These are phyloP conservation scores for Fonsecaea nubica DNA, from an alignment of 2,329 filamentous ascomycete genomes.

Conservation along the genomic window DNA sequence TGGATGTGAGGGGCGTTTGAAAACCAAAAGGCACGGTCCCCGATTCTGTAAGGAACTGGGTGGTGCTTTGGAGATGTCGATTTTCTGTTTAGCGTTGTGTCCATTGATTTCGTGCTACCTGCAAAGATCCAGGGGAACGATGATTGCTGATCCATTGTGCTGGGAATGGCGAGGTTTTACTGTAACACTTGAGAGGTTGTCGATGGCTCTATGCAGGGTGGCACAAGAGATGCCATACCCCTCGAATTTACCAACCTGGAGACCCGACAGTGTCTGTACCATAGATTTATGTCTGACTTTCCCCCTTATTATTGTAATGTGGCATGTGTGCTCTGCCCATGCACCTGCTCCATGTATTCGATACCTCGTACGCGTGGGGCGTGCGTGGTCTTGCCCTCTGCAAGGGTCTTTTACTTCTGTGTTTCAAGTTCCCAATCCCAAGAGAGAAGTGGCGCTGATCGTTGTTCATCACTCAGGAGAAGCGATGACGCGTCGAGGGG, in stretches of 20 bases:
- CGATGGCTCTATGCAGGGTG: neutral
- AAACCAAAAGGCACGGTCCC: neutral
- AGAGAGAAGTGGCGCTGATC: constrained; percentile 1
- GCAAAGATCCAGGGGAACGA: neutral
- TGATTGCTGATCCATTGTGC: neutral
- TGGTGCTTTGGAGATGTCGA: neutral
- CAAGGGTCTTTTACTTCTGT: constrained; percentile 7
- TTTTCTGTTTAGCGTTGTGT: constrained; percentile 5
- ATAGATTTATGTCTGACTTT: neutral
- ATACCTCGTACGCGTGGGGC: neutral
- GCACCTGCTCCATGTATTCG: neutral
- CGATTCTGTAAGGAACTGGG: neutral
- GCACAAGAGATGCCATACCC: neutral
- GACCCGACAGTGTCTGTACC: neutral
- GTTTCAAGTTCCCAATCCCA: neutral
- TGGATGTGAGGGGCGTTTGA: neutral
- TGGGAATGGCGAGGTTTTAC: neutral
- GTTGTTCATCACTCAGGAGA: neutral
- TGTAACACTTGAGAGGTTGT: constrained; percentile 4
- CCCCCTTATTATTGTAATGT: neutral
- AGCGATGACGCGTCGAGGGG: neutral
- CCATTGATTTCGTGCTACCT: neutral
- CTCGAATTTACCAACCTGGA: neutral
- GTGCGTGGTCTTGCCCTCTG: constrained; percentile 1
- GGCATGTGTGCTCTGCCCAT: neutral